Evolutionary conservation across 129 eudicot genomes (phyloP).

Genomic region (Apium graveolens): DNA sequence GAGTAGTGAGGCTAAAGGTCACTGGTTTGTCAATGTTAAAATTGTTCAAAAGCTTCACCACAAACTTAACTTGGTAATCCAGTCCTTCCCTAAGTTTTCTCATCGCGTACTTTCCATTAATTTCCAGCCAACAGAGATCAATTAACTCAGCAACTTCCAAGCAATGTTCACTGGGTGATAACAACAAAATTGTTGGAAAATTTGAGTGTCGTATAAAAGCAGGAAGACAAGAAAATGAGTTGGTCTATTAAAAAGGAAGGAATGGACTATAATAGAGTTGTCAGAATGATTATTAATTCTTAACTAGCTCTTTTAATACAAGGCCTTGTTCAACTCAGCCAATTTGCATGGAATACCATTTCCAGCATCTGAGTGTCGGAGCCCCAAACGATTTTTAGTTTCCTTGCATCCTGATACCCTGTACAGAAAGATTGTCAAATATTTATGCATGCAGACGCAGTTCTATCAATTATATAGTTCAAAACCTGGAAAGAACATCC

Average conservation of each 20-base stretch:
- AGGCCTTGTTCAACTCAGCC: background rate
- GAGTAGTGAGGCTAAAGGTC: slow-evolving; percentile 31
- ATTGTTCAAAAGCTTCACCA: slow-evolving; percentile 27
- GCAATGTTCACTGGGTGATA: background rate
- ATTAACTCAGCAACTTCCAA: background rate
- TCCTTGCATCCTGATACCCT: slow-evolving; percentile 1
- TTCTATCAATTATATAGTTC: background rate
- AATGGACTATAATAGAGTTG: background rate
- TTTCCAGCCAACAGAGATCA: slow-evolving; percentile 2
- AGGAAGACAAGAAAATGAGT: too few relatives aligned
- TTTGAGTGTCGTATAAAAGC: too few relatives aligned
- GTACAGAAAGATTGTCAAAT: background rate
- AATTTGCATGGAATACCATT: background rate
- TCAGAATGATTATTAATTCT: background rate
- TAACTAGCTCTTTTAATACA: background rate
- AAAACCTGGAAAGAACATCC: too few relatives aligned
- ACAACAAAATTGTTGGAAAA: background rate
- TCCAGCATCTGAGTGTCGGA: slow-evolving; percentile 6
- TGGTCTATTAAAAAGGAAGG: too few relatives aligned
- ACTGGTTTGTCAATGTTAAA: slow-evolving; percentile 40
- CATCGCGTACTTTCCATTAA: slow-evolving; percentile 1
- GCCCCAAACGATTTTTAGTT: background rate
- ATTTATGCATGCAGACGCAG: background rate
- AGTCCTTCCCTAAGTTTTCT: slow-evolving; percentile 23
- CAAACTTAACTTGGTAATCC: slow-evolving; percentile 29